Conservation (phyloP, 192 early-diverging fungal species). For the Podila verticillata region DNA sequence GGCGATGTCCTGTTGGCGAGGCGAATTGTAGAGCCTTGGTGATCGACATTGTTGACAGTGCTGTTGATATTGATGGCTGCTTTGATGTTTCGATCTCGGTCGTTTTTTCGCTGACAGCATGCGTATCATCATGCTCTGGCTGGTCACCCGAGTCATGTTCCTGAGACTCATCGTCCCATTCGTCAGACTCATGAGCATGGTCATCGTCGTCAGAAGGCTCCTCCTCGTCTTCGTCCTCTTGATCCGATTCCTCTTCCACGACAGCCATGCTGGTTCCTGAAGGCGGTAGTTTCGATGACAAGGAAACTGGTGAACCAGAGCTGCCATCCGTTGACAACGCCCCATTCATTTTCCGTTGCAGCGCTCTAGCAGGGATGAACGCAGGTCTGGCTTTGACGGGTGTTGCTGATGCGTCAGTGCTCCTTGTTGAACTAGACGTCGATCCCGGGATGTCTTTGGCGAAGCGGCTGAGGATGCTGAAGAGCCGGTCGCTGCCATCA, state of each 20-base stretch:
- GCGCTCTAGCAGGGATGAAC: conserved; percentile 39
- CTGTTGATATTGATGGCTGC: not conserved
- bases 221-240: conserved; percentile 31
- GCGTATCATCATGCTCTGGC: not conserved
- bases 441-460: conserved; percentile 21
- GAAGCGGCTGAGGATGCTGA: conserved; percentile 23
- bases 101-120: not conserved
- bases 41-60: conserved; percentile 8
- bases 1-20: conserved; percentile 31
- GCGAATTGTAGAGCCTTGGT: conserved; percentile 36
- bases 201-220: conserved; percentile 5
- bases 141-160: not conserved
- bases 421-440: not conserved
- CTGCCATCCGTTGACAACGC: not conserved
- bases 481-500: conserved; percentile 26
- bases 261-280: conserved; percentile 29
- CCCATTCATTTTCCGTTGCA: conserved; percentile 33
- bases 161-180: conserved; percentile 6
- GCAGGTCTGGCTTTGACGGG: conserved; percentile 32
- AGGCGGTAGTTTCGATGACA: conserved; percentile 7
- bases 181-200: not conserved
- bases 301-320: not conserved
- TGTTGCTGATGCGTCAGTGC: not conserved
- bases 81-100: not conserved
- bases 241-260: conserved; percentile 29